A percentile compares a stretch with the other conserved stretches of the same genome.
These are phyloP conservation scores for Carnegiea gigantea DNA, from an alignment of 179 eudicot species.

Conservation along the genomic window DNA sequence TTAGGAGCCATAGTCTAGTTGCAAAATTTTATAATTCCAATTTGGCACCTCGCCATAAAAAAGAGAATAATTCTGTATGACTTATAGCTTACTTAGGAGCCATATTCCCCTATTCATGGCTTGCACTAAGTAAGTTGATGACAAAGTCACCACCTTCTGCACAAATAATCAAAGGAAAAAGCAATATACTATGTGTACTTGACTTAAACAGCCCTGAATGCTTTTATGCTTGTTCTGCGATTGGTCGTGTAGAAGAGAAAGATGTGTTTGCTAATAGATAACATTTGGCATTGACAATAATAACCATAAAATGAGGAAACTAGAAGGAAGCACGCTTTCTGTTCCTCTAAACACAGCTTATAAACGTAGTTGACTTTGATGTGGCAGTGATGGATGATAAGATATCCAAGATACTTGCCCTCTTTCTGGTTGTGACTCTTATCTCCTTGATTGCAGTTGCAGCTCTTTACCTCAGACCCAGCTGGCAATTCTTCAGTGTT, in stretches of 20 bases:
- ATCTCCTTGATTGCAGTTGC: slow-evolving; percentile 43
- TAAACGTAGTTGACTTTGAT: not conserved
- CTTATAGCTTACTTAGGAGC: slow-evolving; percentile 10
- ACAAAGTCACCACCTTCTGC: slow-evolving; percentile 16
- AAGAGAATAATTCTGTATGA: slow-evolving; percentile 2
- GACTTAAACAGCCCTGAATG: slow-evolving; percentile 26
- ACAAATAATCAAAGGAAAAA: not conserved
- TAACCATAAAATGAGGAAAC: no score
- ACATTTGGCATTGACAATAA: not conserved
- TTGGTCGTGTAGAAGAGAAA: slow-evolving; percentile 18
- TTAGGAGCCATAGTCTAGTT: not conserved
- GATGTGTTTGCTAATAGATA: not conserved
- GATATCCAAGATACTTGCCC: slow-evolving; percentile 9
- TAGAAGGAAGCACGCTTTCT: no score
- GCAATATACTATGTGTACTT: slow-evolving; percentile 3
- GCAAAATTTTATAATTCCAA: not conserved
- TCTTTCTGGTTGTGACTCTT: slow-evolving; percentile 29
- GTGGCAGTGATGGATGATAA: slow-evolving; percentile 46
- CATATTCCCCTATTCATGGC: slow-evolving; percentile 10
- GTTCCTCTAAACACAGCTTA: no score
- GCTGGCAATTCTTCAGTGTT: slow-evolving; percentile 49
- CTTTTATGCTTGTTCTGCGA: not conserved
- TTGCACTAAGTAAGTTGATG: slow-evolving; percentile 24
- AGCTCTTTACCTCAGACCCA: slow-evolving; percentile 46
- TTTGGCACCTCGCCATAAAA: not conserved